Conservation (phyloP, 108 stramenopile species). For the Parietichytrium sp. region DNA sequence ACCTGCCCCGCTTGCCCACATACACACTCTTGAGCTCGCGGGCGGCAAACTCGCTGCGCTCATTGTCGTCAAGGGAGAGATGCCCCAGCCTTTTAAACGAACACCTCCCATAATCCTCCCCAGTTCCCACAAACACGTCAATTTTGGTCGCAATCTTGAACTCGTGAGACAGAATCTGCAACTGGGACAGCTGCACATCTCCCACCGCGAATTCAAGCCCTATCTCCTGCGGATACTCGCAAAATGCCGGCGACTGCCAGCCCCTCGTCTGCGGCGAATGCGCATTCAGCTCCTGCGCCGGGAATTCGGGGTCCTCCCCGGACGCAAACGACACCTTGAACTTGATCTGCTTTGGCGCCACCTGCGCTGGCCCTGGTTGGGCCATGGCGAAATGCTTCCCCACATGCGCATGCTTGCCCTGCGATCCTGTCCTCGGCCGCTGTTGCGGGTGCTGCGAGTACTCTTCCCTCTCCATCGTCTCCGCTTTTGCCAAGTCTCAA, state of each 20-base stretch:
- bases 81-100: constrained; percentile 7
- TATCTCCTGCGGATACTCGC: constrained; percentile 62
- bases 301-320: constrained; percentile 64
- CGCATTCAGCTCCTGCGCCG: constrained; percentile 58
- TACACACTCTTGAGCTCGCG: constrained; percentile 67
- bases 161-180: constrained; percentile 63
- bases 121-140: constrained; percentile 61
- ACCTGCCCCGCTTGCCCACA: constrained; percentile 51
- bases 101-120: constrained; percentile 22
- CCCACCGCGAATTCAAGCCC: constrained; percentile 47
- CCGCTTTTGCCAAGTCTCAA: too few species aligned
- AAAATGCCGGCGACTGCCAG: constrained; percentile 63
- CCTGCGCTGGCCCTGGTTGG: too few species aligned
- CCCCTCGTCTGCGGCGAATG: constrained; percentile 61
- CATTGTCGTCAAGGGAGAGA: constrained; percentile 58
- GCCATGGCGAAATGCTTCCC: too few species aligned
- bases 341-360: constrained; percentile 33
- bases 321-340: constrained; percentile 59
- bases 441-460: too few species aligned
- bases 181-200: constrained; percentile 40
- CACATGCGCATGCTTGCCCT: too few species aligned
- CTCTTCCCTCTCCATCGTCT: too few species aligned
- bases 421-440: too few species aligned
- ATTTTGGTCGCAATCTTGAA: constrained; percentile 63
- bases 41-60: constrained; percentile 58